Percentiles rank a stretch among this genome's conserved stretches.
These are phyloP conservation scores for Hebeloma cylindrosporum DNA, from an alignment of 768 basidiomycete species.

Conservation along the genomic window DNA sequence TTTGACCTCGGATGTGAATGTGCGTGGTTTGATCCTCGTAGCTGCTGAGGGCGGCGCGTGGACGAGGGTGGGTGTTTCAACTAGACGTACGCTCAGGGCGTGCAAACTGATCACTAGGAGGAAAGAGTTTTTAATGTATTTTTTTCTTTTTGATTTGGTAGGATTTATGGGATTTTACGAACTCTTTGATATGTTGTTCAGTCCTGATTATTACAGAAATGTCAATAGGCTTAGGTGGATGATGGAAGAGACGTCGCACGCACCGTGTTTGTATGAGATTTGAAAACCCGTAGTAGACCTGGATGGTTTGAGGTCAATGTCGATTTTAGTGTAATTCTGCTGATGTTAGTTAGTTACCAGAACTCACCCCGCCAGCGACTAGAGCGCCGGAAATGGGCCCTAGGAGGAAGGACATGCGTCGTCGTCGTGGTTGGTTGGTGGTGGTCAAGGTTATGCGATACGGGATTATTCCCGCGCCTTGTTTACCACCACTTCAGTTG, in stretches of 20 bases:
- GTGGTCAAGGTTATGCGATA: neutral
- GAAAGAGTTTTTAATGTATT: neutral
- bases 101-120: constrained; percentile 33
- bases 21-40: constrained; percentile 46
- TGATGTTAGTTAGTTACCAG: too few relatives aligned
- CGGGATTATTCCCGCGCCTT: neutral
- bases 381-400: constrained; percentile 72
- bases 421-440: neutral
- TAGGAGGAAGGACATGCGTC: constrained; percentile 55
- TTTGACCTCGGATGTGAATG: constrained; percentile 49
- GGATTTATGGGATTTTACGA: constrained; percentile 18
- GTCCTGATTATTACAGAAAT: constrained; percentile 38
- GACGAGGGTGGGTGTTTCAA: constrained; percentile 45
- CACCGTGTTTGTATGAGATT: constrained; percentile 61
- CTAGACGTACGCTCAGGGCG: constrained; percentile 48
- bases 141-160: neutral
- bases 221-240: neutral
- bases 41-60: constrained; percentile 57
- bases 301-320: neutral
- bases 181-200: constrained; percentile 57
- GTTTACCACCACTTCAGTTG: neutral
- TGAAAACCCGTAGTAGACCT: constrained; percentile 75
- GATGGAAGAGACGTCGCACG: constrained; percentile 12
- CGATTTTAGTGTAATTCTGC: neutral
- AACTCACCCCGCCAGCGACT: constrained; percentile 62